Percentiles rank a stretch among this genome's conserved stretches.
Evolutionary conservation across 192 early-diverging fungal species (phyloP).

Genomic region (Cetraspora pellucida): DNA sequence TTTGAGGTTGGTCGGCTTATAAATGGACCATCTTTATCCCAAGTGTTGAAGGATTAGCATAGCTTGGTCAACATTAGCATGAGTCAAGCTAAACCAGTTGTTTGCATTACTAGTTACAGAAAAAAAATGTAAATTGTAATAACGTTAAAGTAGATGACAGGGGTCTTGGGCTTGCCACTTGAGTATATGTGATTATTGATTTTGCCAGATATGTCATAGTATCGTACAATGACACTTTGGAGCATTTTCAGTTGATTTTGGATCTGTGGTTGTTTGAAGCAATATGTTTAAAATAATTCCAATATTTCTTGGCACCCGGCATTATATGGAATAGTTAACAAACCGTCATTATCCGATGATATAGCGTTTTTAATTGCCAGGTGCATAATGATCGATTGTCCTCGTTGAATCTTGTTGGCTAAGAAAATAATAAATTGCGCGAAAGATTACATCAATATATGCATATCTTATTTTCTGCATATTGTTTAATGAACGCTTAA

Average conservation of each 20-base stretch:
- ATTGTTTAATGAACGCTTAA: not conserved
- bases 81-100: too few species aligned
- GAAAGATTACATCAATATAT: not conserved
- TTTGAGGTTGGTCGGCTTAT: too few species aligned
- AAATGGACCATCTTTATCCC: too few species aligned
- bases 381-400: conserved; percentile 48
- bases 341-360: conserved; percentile 20
- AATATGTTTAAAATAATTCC: not conserved
- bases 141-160: too few species aligned
- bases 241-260: conserved; percentile 16
- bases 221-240: conserved; percentile 29
- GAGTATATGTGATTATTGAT: not conserved
- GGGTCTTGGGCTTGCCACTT: too few species aligned
- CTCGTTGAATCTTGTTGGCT: conserved; percentile 50
- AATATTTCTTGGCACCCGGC: not conserved
- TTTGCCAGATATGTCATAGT: conserved; percentile 11
- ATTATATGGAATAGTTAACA: not conserved
- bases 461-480: not conserved
- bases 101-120: too few species aligned
- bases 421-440: not conserved
- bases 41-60: too few species aligned
- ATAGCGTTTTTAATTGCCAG: conserved; percentile 44
- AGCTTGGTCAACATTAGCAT: too few species aligned
- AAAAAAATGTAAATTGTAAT: too few species aligned
- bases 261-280: not conserved